These are phyloP conservation scores for Leccinum uliginosum DNA, from an alignment of 768 basidiomycete genomes.

Conservation along the genomic window DNA sequence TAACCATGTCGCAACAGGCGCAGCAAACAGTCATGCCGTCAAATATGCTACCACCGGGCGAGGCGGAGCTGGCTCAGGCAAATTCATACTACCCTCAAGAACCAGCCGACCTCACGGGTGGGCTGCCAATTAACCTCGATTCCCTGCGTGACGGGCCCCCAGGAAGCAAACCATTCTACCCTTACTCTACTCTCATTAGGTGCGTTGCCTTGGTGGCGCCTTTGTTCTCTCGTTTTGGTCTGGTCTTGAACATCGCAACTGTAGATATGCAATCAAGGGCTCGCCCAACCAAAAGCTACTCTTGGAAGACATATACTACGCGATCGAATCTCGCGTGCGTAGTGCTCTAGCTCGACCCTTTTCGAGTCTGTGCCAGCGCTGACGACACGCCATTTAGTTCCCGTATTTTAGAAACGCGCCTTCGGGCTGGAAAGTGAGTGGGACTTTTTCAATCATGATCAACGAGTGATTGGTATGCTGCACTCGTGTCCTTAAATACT, in stretches of 20 bases:
- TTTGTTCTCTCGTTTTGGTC: not conserved
- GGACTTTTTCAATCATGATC: not conserved
- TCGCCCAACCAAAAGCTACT: slow-evolving; percentile 83
- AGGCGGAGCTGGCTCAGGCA: slow-evolving; percentile 49
- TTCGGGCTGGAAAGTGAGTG: slow-evolving; percentile 86
- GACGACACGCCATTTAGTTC: slow-evolving; percentile 46
- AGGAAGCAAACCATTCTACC: slow-evolving; percentile 87
- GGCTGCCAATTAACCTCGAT: slow-evolving; percentile 82
- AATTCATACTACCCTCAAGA: slow-evolving; percentile 69
- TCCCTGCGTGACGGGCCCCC: slow-evolving; percentile 84
- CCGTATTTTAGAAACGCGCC: slow-evolving; percentile 86
- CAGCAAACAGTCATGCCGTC: slow-evolving; percentile 56
- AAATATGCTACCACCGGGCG: slow-evolving; percentile 54
- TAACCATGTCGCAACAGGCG: slow-evolving; percentile 46
- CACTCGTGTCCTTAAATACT: slow-evolving; percentile 7
- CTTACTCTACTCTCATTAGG: slow-evolving; percentile 89
- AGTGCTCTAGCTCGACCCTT: not conserved
- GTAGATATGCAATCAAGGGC: slow-evolving; percentile 86
- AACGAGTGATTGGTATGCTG: not conserved
- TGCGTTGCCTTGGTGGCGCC: slow-evolving; percentile 34
- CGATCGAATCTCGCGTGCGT: slow-evolving; percentile 82
- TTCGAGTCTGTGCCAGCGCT: slow-evolving; percentile 3
- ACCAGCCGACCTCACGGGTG: slow-evolving; percentile 76
- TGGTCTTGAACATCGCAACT: slow-evolving; percentile 2
- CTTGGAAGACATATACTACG: slow-evolving; percentile 88